Evolutionary conservation across 768 basidiomycete species (phyloP).

Genomic region (Dioszegia hungarica): DNA sequence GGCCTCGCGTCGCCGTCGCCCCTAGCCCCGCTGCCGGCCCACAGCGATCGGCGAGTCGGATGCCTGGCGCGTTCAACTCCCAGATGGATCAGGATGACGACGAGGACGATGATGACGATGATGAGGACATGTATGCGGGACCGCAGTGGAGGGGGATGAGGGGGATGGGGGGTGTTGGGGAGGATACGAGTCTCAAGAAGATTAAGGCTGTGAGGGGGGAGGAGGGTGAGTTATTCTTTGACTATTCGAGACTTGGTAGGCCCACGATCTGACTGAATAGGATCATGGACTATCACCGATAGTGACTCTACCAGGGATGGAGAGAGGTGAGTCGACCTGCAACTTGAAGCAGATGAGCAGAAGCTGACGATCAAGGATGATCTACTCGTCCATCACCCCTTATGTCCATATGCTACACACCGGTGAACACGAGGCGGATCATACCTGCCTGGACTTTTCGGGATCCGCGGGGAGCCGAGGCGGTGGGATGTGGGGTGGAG

Average conservation of each 20-base stretch:
- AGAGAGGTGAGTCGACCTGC: slow-evolving; percentile 52
- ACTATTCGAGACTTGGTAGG: not conserved
- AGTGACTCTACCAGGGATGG: slow-evolving; percentile 82
- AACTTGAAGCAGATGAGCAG: not conserved
- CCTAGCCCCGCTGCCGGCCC: too few relatives aligned
- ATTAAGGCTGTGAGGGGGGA: slow-evolving; percentile 65
- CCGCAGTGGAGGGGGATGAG: slow-evolving; percentile 3
- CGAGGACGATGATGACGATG: slow-evolving; percentile 53
- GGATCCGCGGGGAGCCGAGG: not conserved
- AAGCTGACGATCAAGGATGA: slow-evolving; percentile 59
- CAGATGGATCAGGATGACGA: slow-evolving; percentile 22
- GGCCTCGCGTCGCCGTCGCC: slow-evolving; percentile 42
- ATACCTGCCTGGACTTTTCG: slow-evolving; percentile 41
- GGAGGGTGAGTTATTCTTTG: slow-evolving; percentile 55
- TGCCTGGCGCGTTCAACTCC: slow-evolving; percentile 3
- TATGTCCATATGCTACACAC: slow-evolving; percentile 46
- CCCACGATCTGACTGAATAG: not conserved
- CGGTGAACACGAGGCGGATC: slow-evolving; percentile 40
- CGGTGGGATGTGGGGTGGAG: slow-evolving; percentile 23
- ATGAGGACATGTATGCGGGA: slow-evolving; percentile 55
- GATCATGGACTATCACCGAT: slow-evolving; percentile 89
- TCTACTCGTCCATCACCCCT: slow-evolving; percentile 74
- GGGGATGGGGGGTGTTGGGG: slow-evolving; percentile 21
- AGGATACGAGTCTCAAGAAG: slow-evolving; percentile 45
- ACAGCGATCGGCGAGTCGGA: too few relatives aligned